A percentile compares a stretch with the other conserved stretches of the same genome.
Conservation (phyloP, 2,329 filamentous ascomycete species). For the Sporothrix schenckii region DNA sequence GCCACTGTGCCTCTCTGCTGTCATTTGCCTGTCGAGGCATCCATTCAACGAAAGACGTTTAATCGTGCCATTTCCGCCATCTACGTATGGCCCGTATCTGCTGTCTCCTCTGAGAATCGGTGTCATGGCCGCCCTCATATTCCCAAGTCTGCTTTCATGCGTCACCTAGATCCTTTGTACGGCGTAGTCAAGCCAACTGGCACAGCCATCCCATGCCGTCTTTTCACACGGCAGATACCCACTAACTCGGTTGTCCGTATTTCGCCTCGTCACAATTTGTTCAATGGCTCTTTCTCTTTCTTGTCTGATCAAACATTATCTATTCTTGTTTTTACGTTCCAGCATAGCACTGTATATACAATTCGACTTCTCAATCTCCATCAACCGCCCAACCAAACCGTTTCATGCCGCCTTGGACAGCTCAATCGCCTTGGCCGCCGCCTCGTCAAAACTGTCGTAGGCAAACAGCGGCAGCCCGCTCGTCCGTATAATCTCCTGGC, state of each 20-base stretch:
- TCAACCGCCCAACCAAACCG: not conserved
- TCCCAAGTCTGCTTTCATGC: not conserved
- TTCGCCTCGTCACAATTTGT: too few relatives aligned
- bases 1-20: slow-evolving; percentile 2
- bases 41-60: not conserved
- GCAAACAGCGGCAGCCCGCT: slow-evolving; percentile 70
- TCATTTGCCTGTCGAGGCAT: not conserved
- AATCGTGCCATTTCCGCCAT: not conserved
- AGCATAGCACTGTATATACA: not conserved
- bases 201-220: not conserved
- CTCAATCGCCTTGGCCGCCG: slow-evolving; percentile 67
- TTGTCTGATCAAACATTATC: not conserved
- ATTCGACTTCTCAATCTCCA: not conserved
- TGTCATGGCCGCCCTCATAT: not conserved
- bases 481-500: slow-evolving; percentile 68
- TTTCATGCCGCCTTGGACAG: slow-evolving; percentile 42
- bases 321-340: not conserved
- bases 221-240: not conserved
- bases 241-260: not conserved
- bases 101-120: not conserved
- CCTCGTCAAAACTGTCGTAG: slow-evolving; percentile 75
- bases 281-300: too few relatives aligned
- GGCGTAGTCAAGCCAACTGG: not conserved
- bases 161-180: slow-evolving; percentile 8
- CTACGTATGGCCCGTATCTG: too few relatives aligned